Evolutionary conservation across 495 filamentous ascomycete genomes (phyloP), one percentile per base, ranked within the genome.

Genomic region (Recurvomyces mirabilis): DNA sequence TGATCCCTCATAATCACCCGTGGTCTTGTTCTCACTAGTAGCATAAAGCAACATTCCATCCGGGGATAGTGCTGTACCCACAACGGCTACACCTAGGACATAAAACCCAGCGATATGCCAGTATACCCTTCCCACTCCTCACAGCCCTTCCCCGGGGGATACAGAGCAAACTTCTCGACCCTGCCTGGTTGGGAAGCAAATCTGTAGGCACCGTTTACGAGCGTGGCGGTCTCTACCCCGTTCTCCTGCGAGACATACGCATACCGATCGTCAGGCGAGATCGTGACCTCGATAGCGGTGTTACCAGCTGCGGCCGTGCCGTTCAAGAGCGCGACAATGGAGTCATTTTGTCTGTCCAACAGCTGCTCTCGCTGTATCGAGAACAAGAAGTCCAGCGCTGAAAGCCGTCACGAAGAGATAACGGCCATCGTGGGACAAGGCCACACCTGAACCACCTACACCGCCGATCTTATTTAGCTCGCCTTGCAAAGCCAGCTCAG

Each of bases 211-310:
- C 33, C 33, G 33, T 36, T 36, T 36, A 11, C 17, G 33, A 21
- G 39, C 39, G 19, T 38, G 52, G n/a, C 18, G 9, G 17, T 23
- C 20, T 30, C 46, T 9, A 25, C 46, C 23, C 46, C 53, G 36
- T 58, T 32, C 23, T 60, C 55, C 40, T 58, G 43, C 10, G 49
- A 58, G 15, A 60, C 43, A 20, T 59, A 57, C 9, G 38, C 54
- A 30, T 58, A 58, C 13, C 49, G 20, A 14, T 60, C 49, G 40
- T 61, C 46, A 26, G 22, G 21, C 18, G 39, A 49, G 15, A 52
- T n/a, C 12, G 53, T 57, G 14, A 57, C 49, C 38, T 54, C 26
- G 41, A 61, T 49, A 12, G 58, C 48, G 21, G 35, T 43, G 22
- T 31, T 33, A 9, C 58, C 58, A 12, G 51, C 51, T 18, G 37